Evolutionary conservation across 352 stramenopile genomes (phyloP), one percentile per base, ranked within the genome.

Genomic region (Phytophthora aleatoria): DNA sequence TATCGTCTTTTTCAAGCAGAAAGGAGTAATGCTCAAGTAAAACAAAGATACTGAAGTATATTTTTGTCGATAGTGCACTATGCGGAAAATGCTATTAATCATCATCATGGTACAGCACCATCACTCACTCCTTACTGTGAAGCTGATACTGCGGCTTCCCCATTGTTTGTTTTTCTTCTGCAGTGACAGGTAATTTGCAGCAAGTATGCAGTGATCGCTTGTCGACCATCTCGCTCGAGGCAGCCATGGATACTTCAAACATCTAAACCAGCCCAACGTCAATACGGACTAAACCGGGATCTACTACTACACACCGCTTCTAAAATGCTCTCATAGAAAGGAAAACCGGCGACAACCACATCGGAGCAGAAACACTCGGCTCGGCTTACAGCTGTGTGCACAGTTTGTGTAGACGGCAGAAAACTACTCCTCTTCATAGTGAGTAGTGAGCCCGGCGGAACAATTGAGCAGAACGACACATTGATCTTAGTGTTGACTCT

Each of bases 1-100:
- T 16, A 67, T 87, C 59, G 43, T 85, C 11, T 93, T 89, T 61
- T 91, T 91, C 55, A 77, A 69, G 31, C 59, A 72, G 16, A 89
- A 91, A 53, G 85, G 81, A 26, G 76, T 91, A 41, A 41, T 41
- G 35, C 35, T 65, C 28, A 69, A 55, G 53, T 69, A 58, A 67
- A 56, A 36, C 31, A 57, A 5, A 30, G 24, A 8, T 28, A 20
- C 20, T 20, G 20, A 20, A 20, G 20, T 20, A 20, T 20, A 20
- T 20, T 20, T 20, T 20, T 20, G 20, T 20, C 20, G 20, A 20
- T 20, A 20, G 20, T 20, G 20, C 0, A 20, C 20, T 20, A 20
- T 20, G 20, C 20, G 20, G 20, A 20, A 20, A 20, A 20, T 20
- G 20, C 20, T 20, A 20, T 20, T 41, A 1, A 41, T 11, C 35